Percentiles rank a stretch among this genome's conserved stretches.
These are phyloP conservation scores for Solidago caesia DNA, from an alignment of 129 eudicot genomes.

Conservation along the genomic window DNA sequence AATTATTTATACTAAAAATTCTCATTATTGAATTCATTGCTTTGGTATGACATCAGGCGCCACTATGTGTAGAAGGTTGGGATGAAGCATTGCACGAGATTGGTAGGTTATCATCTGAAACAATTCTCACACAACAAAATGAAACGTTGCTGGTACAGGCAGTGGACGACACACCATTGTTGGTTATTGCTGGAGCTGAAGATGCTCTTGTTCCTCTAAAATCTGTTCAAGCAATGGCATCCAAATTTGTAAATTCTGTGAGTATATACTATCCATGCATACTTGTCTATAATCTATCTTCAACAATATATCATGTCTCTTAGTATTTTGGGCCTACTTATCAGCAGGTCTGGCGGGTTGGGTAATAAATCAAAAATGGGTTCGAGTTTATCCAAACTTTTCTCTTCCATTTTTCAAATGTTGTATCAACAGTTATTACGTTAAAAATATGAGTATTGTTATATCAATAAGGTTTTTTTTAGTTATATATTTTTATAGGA, in stretches of 20 bases:
- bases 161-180: conserved; percentile 60
- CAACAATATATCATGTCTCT: neutral
- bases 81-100: conserved; percentile 96
- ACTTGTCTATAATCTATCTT: neutral
- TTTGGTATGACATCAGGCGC: conserved; percentile 57
- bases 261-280: conserved; percentile 31
- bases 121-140: conserved; percentile 62
- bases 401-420: neutral
- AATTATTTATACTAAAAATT: neutral
- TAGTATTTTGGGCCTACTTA: neutral
- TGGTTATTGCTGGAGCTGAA: conserved; percentile 93
- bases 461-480: neutral
- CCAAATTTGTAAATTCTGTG: conserved; percentile 86
- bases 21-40: conserved; percentile 5
- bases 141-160: conserved; percentile 62
- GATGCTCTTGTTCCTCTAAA: conserved; percentile 78
- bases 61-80: conserved; percentile 90
- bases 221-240: conserved; percentile 81
- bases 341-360: neutral
- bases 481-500: neutral
- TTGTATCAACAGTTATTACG: neutral
- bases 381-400: neutral
- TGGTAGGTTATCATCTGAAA: conserved; percentile 74
- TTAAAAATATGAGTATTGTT: neutral
- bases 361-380: neutral